Evolutionary conservation across 2,329 filamentous ascomycete species (phyloP).

Genomic region (Acephala macrosclerotiorum): DNA sequence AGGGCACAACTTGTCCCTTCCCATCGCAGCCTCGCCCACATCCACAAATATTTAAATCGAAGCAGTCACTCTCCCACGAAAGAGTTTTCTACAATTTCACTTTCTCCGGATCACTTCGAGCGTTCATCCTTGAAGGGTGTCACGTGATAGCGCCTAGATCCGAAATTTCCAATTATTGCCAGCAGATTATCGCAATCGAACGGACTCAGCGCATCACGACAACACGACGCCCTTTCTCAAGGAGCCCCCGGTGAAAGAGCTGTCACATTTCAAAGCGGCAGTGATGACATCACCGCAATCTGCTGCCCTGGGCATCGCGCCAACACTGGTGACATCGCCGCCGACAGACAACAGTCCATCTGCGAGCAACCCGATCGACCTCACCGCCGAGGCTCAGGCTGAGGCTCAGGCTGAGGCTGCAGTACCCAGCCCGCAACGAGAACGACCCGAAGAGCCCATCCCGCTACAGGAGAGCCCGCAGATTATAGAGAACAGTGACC

Average conservation of each 20-base stretch:
- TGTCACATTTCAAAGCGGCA: slow-evolving; percentile 42
- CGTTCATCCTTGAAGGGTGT: background rate
- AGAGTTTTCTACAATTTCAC: background rate
- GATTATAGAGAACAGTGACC: background rate
- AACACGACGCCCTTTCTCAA: background rate
- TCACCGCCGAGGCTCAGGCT: slow-evolving; percentile 12
- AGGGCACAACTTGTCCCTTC: background rate
- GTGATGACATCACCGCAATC: slow-evolving; percentile 46
- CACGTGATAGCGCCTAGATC: background rate
- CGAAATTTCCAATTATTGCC: slow-evolving; percentile 16
- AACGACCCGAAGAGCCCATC: background rate
- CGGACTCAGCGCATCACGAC: background rate
- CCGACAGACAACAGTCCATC: slow-evolving; percentile 15
- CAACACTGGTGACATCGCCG: slow-evolving; percentile 25
- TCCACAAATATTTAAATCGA: background rate
- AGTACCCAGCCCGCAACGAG: slow-evolving; percentile 1
- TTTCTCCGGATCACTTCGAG: background rate
- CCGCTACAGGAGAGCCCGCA: slow-evolving; percentile 21
- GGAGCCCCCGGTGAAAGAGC: slow-evolving; percentile 43
- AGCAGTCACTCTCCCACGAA: background rate
- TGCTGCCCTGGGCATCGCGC: slow-evolving; percentile 26
- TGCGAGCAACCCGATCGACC: background rate
- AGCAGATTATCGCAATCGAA: slow-evolving; percentile 16
- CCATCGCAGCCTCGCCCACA: background rate
- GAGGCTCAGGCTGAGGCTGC: slow-evolving; percentile 8